phyloP scores from a whole-genome alignment of 805 yeast species.

The Saturnispora gosingensis region DNA sequence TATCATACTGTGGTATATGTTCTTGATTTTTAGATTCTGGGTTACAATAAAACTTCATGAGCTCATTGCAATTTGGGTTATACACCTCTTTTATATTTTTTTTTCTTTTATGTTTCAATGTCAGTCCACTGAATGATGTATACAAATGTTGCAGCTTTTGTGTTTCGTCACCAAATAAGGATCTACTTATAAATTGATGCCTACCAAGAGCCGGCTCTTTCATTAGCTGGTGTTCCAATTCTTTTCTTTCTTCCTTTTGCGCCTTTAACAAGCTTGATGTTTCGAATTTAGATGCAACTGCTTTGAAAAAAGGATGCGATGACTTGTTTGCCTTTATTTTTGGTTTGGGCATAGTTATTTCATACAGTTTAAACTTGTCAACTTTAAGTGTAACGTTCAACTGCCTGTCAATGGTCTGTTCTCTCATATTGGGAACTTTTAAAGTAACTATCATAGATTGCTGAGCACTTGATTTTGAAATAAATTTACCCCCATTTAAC shows the following conservation, averaged over 20 bases:
- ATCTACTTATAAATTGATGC: slow-evolving; percentile 6
- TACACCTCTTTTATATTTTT: background rate
- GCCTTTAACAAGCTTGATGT: background rate
- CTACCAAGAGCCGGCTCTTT: slow-evolving; percentile 2
- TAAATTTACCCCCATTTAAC: background rate
- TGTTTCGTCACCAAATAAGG: background rate
- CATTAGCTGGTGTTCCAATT: background rate
- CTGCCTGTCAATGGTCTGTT: background rate
- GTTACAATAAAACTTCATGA: slow-evolving; percentile 6
- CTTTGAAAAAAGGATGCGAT: slow-evolving; percentile 13
- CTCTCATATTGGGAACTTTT: background rate
- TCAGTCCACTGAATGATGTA: background rate
- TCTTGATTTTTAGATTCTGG: background rate
- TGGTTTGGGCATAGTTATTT: background rate
- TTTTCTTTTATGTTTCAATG: background rate
- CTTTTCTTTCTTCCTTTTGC: background rate
- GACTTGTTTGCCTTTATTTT: slow-evolving; percentile 7
- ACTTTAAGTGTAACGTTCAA: slow-evolving; percentile 6
- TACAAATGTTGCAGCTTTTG: background rate
- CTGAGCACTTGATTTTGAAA: background rate
- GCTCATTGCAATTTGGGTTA: background rate
- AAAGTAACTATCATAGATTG: background rate
- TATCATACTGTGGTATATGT: background rate
- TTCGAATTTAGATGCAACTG: slow-evolving; percentile 1
- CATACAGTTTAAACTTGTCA: background rate